Conservation (phyloP, 108 stramenopile genomes). For the Skeletonema tropicum region DNA sequence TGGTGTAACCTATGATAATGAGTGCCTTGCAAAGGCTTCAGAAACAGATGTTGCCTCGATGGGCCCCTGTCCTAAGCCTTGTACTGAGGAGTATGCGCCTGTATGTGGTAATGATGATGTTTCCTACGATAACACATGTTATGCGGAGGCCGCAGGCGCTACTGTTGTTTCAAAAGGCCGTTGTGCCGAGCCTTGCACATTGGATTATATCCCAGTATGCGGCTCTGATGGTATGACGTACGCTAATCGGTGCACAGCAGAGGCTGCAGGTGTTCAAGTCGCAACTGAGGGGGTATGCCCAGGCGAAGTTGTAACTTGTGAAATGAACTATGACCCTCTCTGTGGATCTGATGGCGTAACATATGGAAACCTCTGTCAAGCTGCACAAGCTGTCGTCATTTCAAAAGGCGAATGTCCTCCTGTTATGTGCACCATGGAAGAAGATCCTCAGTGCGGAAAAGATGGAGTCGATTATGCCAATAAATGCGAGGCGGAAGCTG, state of each 20-base stretch:
- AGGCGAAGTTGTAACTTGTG: background rate
- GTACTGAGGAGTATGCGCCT: background rate
- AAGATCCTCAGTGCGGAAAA: background rate
- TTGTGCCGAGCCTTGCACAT: background rate
- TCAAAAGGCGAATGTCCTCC: background rate
- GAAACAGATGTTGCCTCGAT: background rate
- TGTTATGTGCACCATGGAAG: background rate
- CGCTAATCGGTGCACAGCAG: background rate
- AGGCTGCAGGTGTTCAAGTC: background rate
- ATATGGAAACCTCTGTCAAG: background rate
- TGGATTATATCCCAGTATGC: constrained; percentile 2
- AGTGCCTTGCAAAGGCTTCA: background rate
- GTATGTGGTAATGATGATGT: background rate
- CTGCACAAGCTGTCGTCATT: background rate
- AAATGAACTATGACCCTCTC: background rate
- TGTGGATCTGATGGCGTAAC: constrained; percentile 7
- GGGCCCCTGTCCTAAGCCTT: background rate
- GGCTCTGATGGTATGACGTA: background rate
- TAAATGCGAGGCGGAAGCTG: constrained; percentile 1
- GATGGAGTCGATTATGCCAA: background rate
- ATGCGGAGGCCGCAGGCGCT: background rate
- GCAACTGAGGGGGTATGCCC: background rate
- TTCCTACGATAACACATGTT: background rate
- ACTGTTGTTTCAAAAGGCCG: background rate
- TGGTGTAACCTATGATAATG: background rate